These are phyloP conservation scores for Fusarium buxicola DNA, from an alignment of 2,329 filamentous ascomycete species.

Conservation along the genomic window DNA sequence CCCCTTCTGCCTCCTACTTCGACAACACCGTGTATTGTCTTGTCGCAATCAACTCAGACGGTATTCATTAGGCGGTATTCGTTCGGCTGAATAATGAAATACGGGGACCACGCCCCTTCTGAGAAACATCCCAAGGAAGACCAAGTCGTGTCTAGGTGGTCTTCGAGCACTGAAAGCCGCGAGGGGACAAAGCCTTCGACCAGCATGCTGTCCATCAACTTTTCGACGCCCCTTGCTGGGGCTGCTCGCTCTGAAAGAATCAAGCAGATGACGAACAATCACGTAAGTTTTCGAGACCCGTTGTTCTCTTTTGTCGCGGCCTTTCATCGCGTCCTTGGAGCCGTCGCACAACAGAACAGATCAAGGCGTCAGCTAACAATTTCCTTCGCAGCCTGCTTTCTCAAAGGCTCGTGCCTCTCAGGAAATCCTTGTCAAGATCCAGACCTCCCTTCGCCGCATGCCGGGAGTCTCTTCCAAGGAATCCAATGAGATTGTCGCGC, in stretches of 20 bases:
- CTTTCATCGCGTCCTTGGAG: neutral
- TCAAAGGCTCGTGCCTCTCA: conserved; percentile 50
- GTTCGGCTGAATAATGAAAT: conserved; percentile 26
- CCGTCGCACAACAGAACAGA: neutral
- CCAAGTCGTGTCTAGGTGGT: conserved; percentile 31
- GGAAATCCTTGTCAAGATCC: conserved; percentile 52
- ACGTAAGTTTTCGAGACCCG: conserved; percentile 47
- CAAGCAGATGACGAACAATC: conserved; percentile 54
- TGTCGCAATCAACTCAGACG: neutral
- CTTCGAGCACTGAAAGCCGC: conserved; percentile 30
- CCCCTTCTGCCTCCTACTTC: conserved; percentile 5
- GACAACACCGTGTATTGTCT: neutral
- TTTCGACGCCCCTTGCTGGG: conserved; percentile 54
- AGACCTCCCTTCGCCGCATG: conserved; percentile 55
- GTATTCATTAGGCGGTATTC: neutral
- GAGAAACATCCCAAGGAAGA: conserved; percentile 17
- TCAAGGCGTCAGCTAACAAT: neutral
- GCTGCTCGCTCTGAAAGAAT: conserved; percentile 51
- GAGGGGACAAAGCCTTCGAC: conserved; percentile 23
- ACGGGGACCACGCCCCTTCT: conserved; percentile 13
- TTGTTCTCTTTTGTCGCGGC: neutral
- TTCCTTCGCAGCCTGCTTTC: conserved; percentile 48
- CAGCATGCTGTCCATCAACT: conserved; percentile 54
- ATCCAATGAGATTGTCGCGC: conserved; percentile 49
- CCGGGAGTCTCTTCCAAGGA: conserved; percentile 52